Conservation (phyloP, 345 rosid species). For the Melastoma malabathricum region DNA sequence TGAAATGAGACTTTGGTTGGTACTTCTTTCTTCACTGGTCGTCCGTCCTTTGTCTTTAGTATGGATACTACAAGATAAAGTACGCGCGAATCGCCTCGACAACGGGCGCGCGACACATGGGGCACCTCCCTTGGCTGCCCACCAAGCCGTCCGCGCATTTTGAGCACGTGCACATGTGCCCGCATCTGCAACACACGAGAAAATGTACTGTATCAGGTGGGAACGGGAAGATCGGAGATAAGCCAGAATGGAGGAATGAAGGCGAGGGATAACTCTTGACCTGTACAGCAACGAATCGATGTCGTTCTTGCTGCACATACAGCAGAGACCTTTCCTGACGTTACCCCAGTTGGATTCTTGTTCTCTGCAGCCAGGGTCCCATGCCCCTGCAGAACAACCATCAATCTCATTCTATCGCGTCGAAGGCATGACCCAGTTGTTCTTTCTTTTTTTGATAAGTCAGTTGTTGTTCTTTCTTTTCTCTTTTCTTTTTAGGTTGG, state of each 20-base stretch:
- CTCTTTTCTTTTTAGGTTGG: no score
- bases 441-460: no score
- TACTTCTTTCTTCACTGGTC: no score
- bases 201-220: no score
- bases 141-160: no score
- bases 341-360: conserved; percentile 60
- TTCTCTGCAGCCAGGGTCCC: conserved; percentile 18
- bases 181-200: no score
- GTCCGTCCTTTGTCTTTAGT: no score
- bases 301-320: conserved; percentile 48
- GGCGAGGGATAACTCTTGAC: conserved; percentile 12
- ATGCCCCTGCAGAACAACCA: conserved; percentile 27
- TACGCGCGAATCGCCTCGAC: conserved; percentile 87
- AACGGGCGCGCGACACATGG: conserved; percentile 89
- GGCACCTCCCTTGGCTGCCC: conserved; percentile 54
- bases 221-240: no score
- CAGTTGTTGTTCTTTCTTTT: neutral
- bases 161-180: no score
- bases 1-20: no score
- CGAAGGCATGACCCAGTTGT: no score
- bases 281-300: conserved; percentile 82
- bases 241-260: neutral
- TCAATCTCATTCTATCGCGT: neutral
- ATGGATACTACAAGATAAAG: conserved; percentile 28
- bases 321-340: conserved; percentile 80